Evolutionary conservation across 2,329 filamentous ascomycete genomes (phyloP), one percentile per base, ranked within the genome.

Genomic region (Alternaria triticina): DNA sequence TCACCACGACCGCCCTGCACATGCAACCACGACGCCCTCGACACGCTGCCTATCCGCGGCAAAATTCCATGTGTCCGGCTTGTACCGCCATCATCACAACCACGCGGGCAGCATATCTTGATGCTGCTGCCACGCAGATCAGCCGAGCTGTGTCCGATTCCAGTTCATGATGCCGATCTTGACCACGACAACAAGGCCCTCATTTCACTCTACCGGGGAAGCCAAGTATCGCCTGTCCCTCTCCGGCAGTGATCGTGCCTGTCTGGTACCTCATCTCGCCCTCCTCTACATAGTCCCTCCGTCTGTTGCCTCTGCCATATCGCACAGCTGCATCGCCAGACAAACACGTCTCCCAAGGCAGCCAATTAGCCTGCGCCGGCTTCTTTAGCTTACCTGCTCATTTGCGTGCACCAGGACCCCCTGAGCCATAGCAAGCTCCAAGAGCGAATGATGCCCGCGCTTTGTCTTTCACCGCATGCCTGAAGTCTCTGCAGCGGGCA

Each of bases 321-420:
- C 25, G 30, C 55, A 46, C 59, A 33, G 59, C 63, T 52, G 57
- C 56, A 28, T 58, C 45, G 45, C 56, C 56, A 43, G 46, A 11
- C 30, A 40, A 45, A 40, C 30, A 58, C 43, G n/a, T 51, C 51
- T 54, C 27, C 51, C 11, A 28, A 36, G 46, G 30, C 56, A 43
- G 56, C 56, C 56, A 58, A 52, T 58, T 43, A 58, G 56, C 47
- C 56, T 36, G 45, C 47, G 20, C 55, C 56, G 50, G 30, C 55
- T 46, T 45, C 49, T 49, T 33, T 62, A 54, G 49, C 60, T 67
- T 66, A 68, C 61, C 59, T 54, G 57, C 57, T 77, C 75, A 79
- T 78, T 76, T 78, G 69, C 65, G 45, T 52, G 36, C 40, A 45
- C 76, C 64, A 64, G 74, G 71, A 49, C 22, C 57, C 70, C 62